Percentiles rank a stretch among this genome's conserved stretches.
These are phyloP conservation scores for Plenodomus lindquistii DNA, from an alignment of 2,329 filamentous ascomycete genomes.

Conservation along the genomic window DNA sequence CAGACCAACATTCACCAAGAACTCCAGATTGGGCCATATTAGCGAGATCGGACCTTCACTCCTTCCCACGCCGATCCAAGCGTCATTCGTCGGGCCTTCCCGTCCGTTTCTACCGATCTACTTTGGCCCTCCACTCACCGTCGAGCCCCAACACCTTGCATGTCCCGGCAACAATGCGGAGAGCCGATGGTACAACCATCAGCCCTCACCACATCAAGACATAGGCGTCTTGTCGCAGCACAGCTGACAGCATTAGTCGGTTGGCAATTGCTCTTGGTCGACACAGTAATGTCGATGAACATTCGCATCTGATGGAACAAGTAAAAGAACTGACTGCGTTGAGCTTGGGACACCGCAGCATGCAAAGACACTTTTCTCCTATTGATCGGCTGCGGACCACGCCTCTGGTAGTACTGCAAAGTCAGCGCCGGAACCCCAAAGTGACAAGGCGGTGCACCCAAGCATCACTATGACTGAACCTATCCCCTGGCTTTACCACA, in stretches of 20 bases:
- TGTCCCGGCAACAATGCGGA: slow-evolving; percentile 26
- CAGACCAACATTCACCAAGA: not conserved
- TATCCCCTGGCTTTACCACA: not conserved
- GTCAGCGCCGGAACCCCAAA: slow-evolving; percentile 16
- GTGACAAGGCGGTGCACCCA: slow-evolving; percentile 11
- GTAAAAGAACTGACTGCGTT: not conserved
- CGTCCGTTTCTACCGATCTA: slow-evolving; percentile 15
- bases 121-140: slow-evolving; percentile 12
- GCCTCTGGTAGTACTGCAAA: slow-evolving; percentile 2
- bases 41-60: not conserved
- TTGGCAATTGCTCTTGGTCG: slow-evolving; percentile 1
- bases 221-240: slow-evolving; percentile 2
- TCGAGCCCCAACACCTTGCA: slow-evolving; percentile 8
- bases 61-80: not conserved
- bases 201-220: slow-evolving; percentile 16
- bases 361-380: not conserved
- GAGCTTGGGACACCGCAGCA: not conserved
- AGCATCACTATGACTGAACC: slow-evolving; percentile 9
- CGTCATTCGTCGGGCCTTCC: slow-evolving; percentile 15
- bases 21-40: not conserved
- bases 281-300: not conserved
- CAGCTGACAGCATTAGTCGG: slow-evolving; percentile 2
- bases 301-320: not conserved
- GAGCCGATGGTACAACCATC: slow-evolving; percentile 20
- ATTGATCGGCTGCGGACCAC: slow-evolving; percentile 5